Evolutionary conservation across 2,329 filamentous ascomycete species (phyloP).

Genomic region (Colletotrichum orchidophilum): DNA sequence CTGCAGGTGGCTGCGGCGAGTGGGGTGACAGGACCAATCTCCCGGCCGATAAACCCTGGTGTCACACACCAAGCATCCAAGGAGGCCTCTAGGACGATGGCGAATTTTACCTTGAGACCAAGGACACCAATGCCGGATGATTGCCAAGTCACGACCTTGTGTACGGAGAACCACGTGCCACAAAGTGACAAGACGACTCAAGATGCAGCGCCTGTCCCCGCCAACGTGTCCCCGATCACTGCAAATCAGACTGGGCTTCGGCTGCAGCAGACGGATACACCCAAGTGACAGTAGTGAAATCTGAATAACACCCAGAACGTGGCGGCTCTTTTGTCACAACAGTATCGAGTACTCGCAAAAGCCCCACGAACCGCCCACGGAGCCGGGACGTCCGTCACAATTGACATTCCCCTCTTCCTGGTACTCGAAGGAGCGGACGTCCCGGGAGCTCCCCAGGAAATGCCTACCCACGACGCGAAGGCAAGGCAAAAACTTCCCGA

Average conservation of each 20-base stretch:
- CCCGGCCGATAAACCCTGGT: slow-evolving; percentile 10
- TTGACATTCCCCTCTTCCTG: neutral
- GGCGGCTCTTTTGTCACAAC: neutral
- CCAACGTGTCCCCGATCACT: slow-evolving; percentile 28
- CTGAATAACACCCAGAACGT: neutral
- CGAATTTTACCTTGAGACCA: no score
- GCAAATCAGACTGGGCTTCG: slow-evolving; percentile 27
- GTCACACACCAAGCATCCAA: neutral
- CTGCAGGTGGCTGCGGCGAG: slow-evolving; percentile 27
- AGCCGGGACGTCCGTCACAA: neutral
- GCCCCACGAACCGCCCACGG: neutral
- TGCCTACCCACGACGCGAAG: neutral
- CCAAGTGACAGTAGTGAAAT: neutral
- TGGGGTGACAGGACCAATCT: slow-evolving; percentile 17
- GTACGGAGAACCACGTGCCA: neutral
- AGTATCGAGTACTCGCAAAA: slow-evolving; percentile 1
- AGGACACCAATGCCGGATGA: neutral
- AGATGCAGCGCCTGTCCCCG: slow-evolving; percentile 1
- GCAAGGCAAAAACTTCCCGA: slow-evolving; percentile 21
- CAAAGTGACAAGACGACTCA: neutral
- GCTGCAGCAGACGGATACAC: slow-evolving; percentile 16
- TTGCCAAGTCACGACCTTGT: slow-evolving; percentile 7
- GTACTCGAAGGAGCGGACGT: neutral
- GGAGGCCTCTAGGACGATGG: neutral
- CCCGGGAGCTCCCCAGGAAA: neutral